A percentile compares a stretch with the other conserved stretches of the same genome.
Evolutionary conservation across 495 filamentous ascomycete species (phyloP).

Genomic region (Annulohypoxylon nitens): DNA sequence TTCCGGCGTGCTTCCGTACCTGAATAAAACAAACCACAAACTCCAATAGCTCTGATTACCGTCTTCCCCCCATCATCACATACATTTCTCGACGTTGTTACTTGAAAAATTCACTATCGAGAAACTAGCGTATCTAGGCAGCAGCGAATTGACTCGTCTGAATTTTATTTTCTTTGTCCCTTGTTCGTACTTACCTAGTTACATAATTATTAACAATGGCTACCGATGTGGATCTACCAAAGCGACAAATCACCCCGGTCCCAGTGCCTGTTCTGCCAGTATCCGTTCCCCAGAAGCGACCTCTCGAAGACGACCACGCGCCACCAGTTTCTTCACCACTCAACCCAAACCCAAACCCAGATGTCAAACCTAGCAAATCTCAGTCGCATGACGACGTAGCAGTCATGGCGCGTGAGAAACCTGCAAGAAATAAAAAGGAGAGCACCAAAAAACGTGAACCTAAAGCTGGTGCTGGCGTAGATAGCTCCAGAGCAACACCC

Average conservation of each 20-base stretch:
- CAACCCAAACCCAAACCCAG: constrained; percentile 72
- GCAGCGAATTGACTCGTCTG: not conserved
- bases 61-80: not conserved
- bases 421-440: constrained; percentile 73
- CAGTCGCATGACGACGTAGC: constrained; percentile 54
- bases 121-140: not conserved
- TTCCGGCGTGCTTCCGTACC: not conserved
- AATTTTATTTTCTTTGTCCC: not conserved
- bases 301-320: constrained; percentile 64
- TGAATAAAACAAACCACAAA: constrained; percentile 3
- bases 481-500: constrained; percentile 66
- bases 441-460: constrained; percentile 82
- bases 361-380: constrained; percentile 47
- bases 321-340: constrained; percentile 73
- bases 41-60: not conserved
- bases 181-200: not conserved
- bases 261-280: constrained; percentile 49
- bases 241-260: constrained; percentile 58
- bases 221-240: constrained; percentile 53
- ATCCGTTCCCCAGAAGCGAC: constrained; percentile 71
- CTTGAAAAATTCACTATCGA: not conserved
- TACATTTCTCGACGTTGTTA: not conserved
- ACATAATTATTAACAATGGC: constrained; percentile 52
- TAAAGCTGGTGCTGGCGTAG: constrained; percentile 63
- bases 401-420: constrained; percentile 60